Base-by-base conservation (phyloP, 2,329 filamentous ascomycete species). In the Pyricularia grisea region DNA sequence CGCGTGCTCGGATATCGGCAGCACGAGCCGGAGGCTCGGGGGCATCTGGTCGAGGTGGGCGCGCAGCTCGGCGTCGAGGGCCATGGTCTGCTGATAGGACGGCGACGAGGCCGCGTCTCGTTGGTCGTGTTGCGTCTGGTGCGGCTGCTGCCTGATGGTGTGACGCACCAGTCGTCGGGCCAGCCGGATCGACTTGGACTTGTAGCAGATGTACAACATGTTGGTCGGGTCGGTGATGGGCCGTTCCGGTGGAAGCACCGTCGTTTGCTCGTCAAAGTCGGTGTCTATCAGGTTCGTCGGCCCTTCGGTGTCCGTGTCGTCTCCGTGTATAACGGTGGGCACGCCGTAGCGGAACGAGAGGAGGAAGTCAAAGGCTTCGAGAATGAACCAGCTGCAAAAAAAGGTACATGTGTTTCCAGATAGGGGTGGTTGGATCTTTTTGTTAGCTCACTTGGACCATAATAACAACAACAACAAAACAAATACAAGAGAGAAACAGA, bases 201-300 rank as follows among this genome's bases (percentile, higher is more conserved):
- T 88, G 70, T 79, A 76, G 50, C 85, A 82, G 2, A 81, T 80
- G 69, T 87, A 88, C 3, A 83, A 83, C 74, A 86, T 80, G 1
- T 83, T 79, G 0, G 89, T 91, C 65, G 86, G 82, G 70, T 91
- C 87, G 1, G 81, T 80, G 11, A 78, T 73, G 1, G 88, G 86
- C 23, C 88, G 81, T 2, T 83, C 78, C 0, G 83, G 81, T 0
- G 90, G 89, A 42, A 92, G 76, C 64, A 82, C 81, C 31, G 77
- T 77, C 63, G 80, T 83, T 69, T 85, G 77, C 75, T 88, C 84
- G 71, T 83, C 82, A 72, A 91, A 89, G 74, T 92, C 89, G 36
- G 87, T 84, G 74, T 92, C 89, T 68, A 85, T 81, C 36, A 91
- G 76, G 75, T 91, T 91, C 30, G 82, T 80, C 12, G 89, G 89